Evolutionary conservation across 805 yeast species (phyloP), one percentile per base, ranked within the genome.

Genomic region (Ogataea salicorniae): DNA sequence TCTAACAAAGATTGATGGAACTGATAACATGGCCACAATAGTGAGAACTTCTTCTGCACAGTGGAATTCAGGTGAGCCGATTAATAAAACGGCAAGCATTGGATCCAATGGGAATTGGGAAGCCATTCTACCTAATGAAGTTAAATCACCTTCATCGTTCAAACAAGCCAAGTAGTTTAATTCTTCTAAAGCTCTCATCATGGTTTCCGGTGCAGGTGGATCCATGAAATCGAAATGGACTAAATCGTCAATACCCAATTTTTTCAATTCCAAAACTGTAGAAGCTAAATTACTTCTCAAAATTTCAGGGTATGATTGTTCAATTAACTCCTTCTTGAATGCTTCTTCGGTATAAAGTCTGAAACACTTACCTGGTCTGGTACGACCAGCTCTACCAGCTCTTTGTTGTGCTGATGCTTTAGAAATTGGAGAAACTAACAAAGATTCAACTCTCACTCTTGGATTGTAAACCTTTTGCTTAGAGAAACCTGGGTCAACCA

Each of bases 301-400:
- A 66, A 92, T 91, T 70, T 92, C 99, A 1, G 99, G 99, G 62
- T 92, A 88, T 59, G 95, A 86, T 66, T 95, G 98, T 61, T 92
- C 97, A 53, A 89, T 87, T 60, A 92, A 75, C 66, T 94, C 98
- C 63, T 87, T 86, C 63, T 89, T 82, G 75, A 89, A 92, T 1
- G 98, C 97, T 60, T 90, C 97, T 65, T 94, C 97, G 1, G 99
- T 94, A 71, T 92, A 92, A 46, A 92, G 74, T 63, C 99, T 78
- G 79, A 92, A 92, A 70, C 97, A 92, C 68, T 94, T 92, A 63
- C 99, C 99, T 15, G 98, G 97, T 61, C 96, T 81, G 6, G 97
- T 92, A 80, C 99, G 92, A 73, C 99, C 99, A 47, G 99, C 99
- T 79, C 99, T 87, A 79, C 99, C 99, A 34, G 98, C 98, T 69